A percentile compares a stretch with the other conserved stretches of the same genome.
phyloP scores from a whole-genome alignment of 257 asterid genomes.

The Gentiana dahurica region DNA sequence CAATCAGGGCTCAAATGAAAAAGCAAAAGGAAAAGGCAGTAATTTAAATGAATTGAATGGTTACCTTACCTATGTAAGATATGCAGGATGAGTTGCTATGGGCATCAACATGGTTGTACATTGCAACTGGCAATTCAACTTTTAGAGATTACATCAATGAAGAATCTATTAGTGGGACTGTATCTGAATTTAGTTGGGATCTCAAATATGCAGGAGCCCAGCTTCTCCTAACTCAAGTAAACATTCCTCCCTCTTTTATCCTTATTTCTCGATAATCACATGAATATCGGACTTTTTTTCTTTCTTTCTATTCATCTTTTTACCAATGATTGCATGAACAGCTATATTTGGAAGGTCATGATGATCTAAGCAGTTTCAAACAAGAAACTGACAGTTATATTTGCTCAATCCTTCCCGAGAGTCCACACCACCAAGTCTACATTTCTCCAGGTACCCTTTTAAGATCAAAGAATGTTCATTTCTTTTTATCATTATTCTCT shows the following conservation, averaged over 20 bases:
- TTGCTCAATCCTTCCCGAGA: conserved; percentile 55
- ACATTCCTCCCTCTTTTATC: background rate
- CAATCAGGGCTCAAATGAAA: too few species aligned
- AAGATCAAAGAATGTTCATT: background rate
- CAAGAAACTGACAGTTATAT: conserved; percentile 60
- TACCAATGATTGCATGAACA: conserved; percentile 7
- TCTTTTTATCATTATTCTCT: background rate
- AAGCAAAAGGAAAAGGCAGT: too few species aligned
- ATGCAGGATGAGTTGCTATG: conserved; percentile 77
- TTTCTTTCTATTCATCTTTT: background rate
- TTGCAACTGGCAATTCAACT: conserved; percentile 30
- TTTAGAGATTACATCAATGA: conserved; percentile 45
- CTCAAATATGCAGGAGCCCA: conserved; percentile 80
- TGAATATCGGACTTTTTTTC: background rate
- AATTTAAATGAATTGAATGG: background rate
- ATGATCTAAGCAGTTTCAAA: conserved; percentile 38
- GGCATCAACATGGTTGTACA: conserved; percentile 90
- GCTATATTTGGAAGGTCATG: conserved; percentile 44
- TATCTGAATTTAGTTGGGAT: conserved; percentile 81
- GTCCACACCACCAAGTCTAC: conserved; percentile 56
- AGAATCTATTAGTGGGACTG: conserved; percentile 48
- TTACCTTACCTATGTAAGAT: background rate
- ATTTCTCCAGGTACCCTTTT: conserved; percentile 46
- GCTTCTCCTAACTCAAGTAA: conserved; percentile 52
- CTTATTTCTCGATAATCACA: background rate